Evolutionary conservation across 2,329 filamentous ascomycete species (phyloP), one percentile per base, ranked within the genome.

Genomic region (Epichloe elymi): DNA sequence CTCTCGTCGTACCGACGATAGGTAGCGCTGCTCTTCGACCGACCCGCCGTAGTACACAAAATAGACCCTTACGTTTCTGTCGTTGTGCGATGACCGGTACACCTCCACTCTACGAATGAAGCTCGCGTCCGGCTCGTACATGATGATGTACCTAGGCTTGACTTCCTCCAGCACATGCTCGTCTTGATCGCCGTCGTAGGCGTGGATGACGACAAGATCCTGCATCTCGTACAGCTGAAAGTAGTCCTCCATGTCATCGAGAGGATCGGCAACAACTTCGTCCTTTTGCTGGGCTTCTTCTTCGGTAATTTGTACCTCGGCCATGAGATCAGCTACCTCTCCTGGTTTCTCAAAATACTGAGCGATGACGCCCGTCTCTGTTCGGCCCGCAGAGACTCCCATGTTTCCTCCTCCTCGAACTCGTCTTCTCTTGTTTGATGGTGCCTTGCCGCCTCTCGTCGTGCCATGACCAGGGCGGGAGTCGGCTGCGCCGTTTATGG

Each of bases 21-120:
- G 77, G 62, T 96, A 97, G 23, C 87, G 82, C 65, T 97, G 91
- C 66, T 98, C 93, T 67, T 98, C 91, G 1, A 97, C 90, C 1
- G 89, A 96, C 3, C 86, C 86, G 36, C 88, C 85, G 57, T 98
- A 98, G 70, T 95, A 97, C 74, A 97, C 82, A 65, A 97, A 97
- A 70, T 96, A 98, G 1, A 95, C 90, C 42, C 88, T 80, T 41
- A 97, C 87, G 60, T 88, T 89, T 37, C 89, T 77, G 64, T 91
- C 88, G 52, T 83, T 86, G 68, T 98, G 93, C 10, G 90, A 96
- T 49, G 89, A 95, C 39, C 93, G 83, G 68, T 97, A 98, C 2
- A 97, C 90, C 65, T 98, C 93, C 19, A 98, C 85, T 38, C 91
- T 78, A 14, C 93, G 82, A 61, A 97, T 95, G 65, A 98, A 98